Evolutionary conservation across 495 filamentous ascomycete genomes (phyloP), one percentile per base, ranked within the genome.

Genomic region (Paragyromitra xinjiangensis): DNA sequence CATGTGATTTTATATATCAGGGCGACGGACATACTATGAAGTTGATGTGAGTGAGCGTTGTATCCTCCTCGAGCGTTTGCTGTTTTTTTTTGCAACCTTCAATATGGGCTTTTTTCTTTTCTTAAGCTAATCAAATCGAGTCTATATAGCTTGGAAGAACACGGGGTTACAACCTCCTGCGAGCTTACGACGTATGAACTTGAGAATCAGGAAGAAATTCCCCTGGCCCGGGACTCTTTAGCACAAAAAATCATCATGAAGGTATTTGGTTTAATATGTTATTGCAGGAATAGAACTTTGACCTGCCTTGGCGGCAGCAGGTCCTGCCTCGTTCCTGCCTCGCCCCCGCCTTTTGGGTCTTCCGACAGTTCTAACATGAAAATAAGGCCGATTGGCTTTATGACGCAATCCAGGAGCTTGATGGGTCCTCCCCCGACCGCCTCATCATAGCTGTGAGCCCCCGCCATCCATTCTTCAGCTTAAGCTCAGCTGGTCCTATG

Each of bases 161-260:
- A 89, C 0, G 91, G 91, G n/a, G 90, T 97, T 51, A 93, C 91
- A 34, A 98, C 95, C 5, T 95, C 91, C 26, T 98, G 95, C 87
- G 91, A 95, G 66, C 87, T 99, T 42, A 91, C 90, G n/a, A 97
- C 95, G 6, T 99, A 97, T 82, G 90, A 94, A 63, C 88, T 93
- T 37, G 88, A 89, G 69, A 82, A 83, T 42, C 83, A 86, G 72
- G 82, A 88, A 22, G 92, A 95, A 65, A 97, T 98, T 44, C 95
- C 94, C 8, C 90, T 97, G 42, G 89, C 92, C 80, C 89, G 92
- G 48, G 89, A 94, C 51, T 87, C 89, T 48, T 87, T 97, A 5
- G 87, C 90, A 48, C 92, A 95, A 85, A 99, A 99, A 79, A 93
- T 97, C 67, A 98, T 99, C 83, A 97, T 96, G 90, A 82, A 82